Base-by-base conservation (phyloP, 495 filamentous ascomycete species). In the Terfezia boudieri region DNA sequence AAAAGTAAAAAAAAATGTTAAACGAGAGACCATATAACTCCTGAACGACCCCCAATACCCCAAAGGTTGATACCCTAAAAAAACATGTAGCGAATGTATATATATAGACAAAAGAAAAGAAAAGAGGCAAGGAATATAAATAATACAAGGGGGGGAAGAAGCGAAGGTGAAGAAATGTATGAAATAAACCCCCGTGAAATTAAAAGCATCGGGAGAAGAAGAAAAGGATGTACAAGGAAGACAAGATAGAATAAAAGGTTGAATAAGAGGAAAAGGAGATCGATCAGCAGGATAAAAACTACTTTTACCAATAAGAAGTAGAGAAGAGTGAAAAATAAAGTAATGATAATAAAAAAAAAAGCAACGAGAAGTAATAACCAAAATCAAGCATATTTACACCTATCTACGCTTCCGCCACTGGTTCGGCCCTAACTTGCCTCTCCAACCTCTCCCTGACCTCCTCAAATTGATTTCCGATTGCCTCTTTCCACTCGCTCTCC, bases 401-500 rank as follows among this genome's bases (percentile, higher is more conserved):
- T 5, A 14, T 9, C 22, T 26, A 51, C 26, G 22, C 26, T 1
- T 36, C 54, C 43, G n/a, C 12, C 10, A 52, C 46, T 56, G 49
- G 53, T 23, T 49, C 60, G 4, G 37, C 58, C 55, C 66, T 68
- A n/a, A 73, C 69, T 58, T 66, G 53, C 16, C 60, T 55, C 8
- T 49, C 51, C 26, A 62, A 56, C 2, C 60, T 51, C 4, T 73
- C 68, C 55, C 72, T 71, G 53, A 73, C 67, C 9, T 67, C 72
- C 56, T 72, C 71, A 56, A 83, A 69, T 56, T 76, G 70, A 49
- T 71, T 71, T 10, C 81, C 81, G 16, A 84, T 62, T 12, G 78
- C 81, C 60, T 83, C 80, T 11, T 68, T 64, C 79, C 90, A 98
- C 67, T 90, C 85, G 23, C 84, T 81, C 68, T 96, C 90, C 51